Evolutionary conservation across 495 filamentous ascomycete genomes (phyloP).

Genomic region (Tuber aestivum): DNA sequence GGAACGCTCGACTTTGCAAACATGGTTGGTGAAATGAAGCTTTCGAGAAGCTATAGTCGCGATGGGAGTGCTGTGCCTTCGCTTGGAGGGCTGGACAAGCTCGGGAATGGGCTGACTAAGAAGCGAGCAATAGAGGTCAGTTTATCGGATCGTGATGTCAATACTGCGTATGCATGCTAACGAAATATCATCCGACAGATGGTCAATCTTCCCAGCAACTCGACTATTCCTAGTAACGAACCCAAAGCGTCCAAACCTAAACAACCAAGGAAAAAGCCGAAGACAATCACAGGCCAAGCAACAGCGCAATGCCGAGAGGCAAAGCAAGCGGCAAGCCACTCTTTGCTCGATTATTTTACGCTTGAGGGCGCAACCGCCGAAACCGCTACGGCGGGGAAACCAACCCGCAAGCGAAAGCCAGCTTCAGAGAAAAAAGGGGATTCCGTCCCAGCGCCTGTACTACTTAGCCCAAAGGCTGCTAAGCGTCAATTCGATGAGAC

Average conservation of each 20-base stretch:
- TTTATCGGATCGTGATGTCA: neutral
- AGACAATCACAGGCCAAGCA: conserved; percentile 78
- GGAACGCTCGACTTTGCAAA: conserved; percentile 11
- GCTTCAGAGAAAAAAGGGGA: conserved; percentile 48
- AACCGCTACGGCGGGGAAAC: conserved; percentile 6
- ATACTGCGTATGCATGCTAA: conserved; percentile 11
- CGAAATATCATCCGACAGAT: conserved; percentile 22
- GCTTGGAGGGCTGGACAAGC: neutral
- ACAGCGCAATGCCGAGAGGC: conserved; percentile 62
- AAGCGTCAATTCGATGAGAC: conserved; percentile 62
- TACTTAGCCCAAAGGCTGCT: conserved; percentile 71
- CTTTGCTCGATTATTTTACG: conserved; percentile 44
- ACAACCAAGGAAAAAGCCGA: conserved; percentile 62
- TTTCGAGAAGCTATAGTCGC: neutral
- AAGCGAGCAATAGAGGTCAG: conserved; percentile 31
- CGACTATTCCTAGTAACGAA: neutral
- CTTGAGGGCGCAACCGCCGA: conserved; percentile 20
- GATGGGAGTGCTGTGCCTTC: conserved; percentile 7
- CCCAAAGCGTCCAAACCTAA: conserved; percentile 48
- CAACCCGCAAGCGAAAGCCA: conserved; percentile 24
- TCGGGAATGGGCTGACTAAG: conserved; percentile 13
- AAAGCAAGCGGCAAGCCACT: conserved; percentile 38
- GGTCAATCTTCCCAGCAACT: conserved; percentile 12
- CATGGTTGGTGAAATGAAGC: conserved; percentile 23
- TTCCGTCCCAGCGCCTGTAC: conserved; percentile 44